phyloP scores from a whole-genome alignment of 441 rosid species.

The Euphorbia neoarborescens region DNA sequence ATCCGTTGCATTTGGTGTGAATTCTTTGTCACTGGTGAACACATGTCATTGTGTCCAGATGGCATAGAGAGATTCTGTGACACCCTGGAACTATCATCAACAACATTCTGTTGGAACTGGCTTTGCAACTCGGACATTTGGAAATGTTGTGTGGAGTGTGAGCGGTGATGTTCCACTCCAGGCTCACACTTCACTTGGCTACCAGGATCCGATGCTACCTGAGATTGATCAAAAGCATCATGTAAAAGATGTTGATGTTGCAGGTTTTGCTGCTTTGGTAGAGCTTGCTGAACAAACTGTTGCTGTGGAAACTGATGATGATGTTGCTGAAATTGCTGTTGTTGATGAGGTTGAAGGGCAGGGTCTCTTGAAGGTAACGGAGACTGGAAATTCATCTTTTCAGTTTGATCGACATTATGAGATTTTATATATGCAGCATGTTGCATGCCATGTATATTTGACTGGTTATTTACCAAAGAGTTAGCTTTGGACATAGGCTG shows the following conservation, averaged over 20 bases:
- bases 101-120: conserved; percentile 58
- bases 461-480: conserved; percentile 48
- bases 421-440: conserved; percentile 42
- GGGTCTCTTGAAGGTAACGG: conserved; percentile 36
- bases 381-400: conserved; percentile 48
- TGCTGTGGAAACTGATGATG: conserved; percentile 64
- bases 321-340: conserved; percentile 66
- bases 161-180: conserved; percentile 54
- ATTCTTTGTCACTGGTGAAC: conserved; percentile 48
- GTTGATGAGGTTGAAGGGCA: conserved; percentile 58
- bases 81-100: conserved; percentile 46
- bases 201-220: conserved; percentile 45
- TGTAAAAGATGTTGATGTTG: conserved; percentile 52
- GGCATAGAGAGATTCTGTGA: conserved; percentile 40
- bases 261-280: conserved; percentile 60
- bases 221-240: conserved; percentile 57
- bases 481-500: conserved; percentile 54
- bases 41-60: conserved; percentile 44
- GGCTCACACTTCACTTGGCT: conserved; percentile 72
- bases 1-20: conserved; percentile 67
- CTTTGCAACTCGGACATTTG: conserved; percentile 64
- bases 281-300: conserved; percentile 56
- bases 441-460: conserved; percentile 40
- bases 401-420: conserved; percentile 44
- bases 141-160: conserved; percentile 55